Percentiles rank a stretch among this genome's conserved stretches.
Conservation (phyloP, 108 stramenopile species). For the Stephanodiscus triporus region DNA sequence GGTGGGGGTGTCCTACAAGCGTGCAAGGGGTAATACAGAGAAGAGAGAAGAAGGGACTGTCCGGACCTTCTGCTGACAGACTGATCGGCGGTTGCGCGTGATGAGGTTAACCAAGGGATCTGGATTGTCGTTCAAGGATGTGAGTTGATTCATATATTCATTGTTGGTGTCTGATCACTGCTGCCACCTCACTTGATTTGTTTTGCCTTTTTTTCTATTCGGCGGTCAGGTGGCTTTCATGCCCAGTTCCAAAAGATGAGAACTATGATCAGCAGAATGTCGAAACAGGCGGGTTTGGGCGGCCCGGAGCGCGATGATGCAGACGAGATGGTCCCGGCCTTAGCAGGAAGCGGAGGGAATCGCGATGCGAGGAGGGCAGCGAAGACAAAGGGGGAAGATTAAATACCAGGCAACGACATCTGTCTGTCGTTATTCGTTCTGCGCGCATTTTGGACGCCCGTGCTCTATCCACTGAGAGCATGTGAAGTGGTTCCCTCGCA, state of each 20-base stretch:
- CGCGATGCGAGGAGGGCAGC: slow-evolving; percentile 74
- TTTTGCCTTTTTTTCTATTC: neutral
- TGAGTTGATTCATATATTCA: neutral
- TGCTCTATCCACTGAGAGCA: neutral
- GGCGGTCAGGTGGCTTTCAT: slow-evolving; percentile 59
- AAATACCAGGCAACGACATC: neutral
- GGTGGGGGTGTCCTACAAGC: no score
- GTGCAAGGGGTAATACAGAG: no score
- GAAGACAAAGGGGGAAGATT: slow-evolving; percentile 70
- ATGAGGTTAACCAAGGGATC: slow-evolving; percentile 86
- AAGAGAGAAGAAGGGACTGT: slow-evolving; percentile 84
- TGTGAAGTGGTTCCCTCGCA: neutral
- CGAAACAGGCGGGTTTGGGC: slow-evolving; percentile 75
- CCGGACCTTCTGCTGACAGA: slow-evolving; percentile 91
- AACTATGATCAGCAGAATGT: slow-evolving; percentile 95
- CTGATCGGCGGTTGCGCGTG: slow-evolving; percentile 73
- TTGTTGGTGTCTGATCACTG: neutral
- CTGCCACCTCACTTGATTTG: neutral
- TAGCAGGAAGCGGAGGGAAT: slow-evolving; percentile 66
- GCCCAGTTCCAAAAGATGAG: slow-evolving; percentile 93
- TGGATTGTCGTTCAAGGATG: slow-evolving; percentile 67
- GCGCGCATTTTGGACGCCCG: no score
- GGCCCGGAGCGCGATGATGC: slow-evolving; percentile 34
- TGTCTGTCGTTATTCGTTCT: neutral
- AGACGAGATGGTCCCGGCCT: slow-evolving; percentile 52